These are phyloP conservation scores for Echinosophora koreensis DNA, from an alignment of 306 rosid species.

Conservation along the genomic window DNA sequence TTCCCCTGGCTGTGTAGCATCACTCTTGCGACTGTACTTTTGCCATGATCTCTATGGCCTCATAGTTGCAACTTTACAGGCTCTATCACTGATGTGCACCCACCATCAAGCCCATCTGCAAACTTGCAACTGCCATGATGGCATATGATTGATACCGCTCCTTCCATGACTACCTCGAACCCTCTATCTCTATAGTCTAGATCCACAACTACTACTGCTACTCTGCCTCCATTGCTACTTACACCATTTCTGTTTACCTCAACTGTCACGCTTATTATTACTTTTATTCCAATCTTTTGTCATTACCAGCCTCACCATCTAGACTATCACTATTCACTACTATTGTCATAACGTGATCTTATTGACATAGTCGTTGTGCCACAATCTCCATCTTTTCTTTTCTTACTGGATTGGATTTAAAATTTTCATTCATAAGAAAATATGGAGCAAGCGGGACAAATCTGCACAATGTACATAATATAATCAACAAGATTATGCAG, in stretches of 20 bases:
- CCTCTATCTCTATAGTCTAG: not conserved
- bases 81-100: not conserved
- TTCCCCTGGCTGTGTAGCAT: too few relatives aligned
- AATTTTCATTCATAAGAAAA: not conserved
- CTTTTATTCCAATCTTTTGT: not conserved
- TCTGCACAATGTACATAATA: not conserved
- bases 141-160: not conserved
- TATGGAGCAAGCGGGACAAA: not conserved
- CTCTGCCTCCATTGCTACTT: not conserved
- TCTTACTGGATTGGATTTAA: not conserved
- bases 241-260: slow-evolving; percentile 21
- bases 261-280: not conserved
- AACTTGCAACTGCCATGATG: not conserved
- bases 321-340: not conserved
- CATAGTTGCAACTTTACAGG: not conserved
- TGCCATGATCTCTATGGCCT: not conserved
- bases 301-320: not conserved
- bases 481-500: not conserved
- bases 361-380: not conserved
- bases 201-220: not conserved
- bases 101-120: not conserved
- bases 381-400: slow-evolving; percentile 12
- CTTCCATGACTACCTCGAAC: not conserved
- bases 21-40: not conserved
- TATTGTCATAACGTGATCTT: not conserved